These are phyloP conservation scores for Grosmannia serpens DNA, from an alignment of 2,329 filamentous ascomycete genomes.

Conservation along the genomic window DNA sequence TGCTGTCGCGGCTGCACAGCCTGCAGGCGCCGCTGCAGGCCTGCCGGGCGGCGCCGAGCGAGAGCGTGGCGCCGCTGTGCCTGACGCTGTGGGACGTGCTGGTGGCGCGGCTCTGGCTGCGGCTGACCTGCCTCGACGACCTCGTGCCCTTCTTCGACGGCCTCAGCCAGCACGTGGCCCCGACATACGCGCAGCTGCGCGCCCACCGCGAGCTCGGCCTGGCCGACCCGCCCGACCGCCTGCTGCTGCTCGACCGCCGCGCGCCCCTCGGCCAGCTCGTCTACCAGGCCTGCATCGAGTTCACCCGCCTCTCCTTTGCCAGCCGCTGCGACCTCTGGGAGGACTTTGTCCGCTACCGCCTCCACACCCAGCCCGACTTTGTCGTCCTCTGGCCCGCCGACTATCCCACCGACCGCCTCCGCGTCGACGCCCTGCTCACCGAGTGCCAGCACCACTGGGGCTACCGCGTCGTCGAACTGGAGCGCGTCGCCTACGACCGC, in stretches of 20 bases:
- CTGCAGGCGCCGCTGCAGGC: slow-evolving; percentile 8
- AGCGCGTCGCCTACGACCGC: slow-evolving; percentile 7
- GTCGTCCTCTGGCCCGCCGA: slow-evolving; percentile 41
- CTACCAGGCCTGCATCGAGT: slow-evolving; percentile 66
- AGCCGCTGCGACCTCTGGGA: slow-evolving; percentile 72
- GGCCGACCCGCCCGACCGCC: slow-evolving; percentile 30
- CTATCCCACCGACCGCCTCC: slow-evolving; percentile 29
- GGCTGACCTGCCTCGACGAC: slow-evolving; percentile 67
- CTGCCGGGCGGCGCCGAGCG: slow-evolving; percentile 26
- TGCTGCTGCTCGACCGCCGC: slow-evolving; percentile 54
- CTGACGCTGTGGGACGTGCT: slow-evolving; percentile 67
- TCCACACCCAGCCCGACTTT: slow-evolving; percentile 58
- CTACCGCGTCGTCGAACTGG: neutral
- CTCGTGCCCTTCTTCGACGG: slow-evolving; percentile 65
- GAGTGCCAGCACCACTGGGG: slow-evolving; percentile 40
- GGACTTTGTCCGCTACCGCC: slow-evolving; percentile 67
- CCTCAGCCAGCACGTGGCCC: slow-evolving; percentile 46
- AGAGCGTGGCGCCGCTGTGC: neutral
- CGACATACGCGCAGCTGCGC: slow-evolving; percentile 49
- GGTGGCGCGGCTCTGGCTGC: slow-evolving; percentile 64
- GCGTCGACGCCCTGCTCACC: slow-evolving; percentile 46
- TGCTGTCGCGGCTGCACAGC: slow-evolving; percentile 29
- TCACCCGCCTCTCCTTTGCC: slow-evolving; percentile 66
- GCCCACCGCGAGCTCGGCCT: slow-evolving; percentile 38
- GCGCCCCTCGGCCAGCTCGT: slow-evolving; percentile 78